Evolutionary conservation across 1,284 basidiomycete species (phyloP), one percentile per base, ranked within the genome.

Genomic region (Rugosomyces carneus): DNA sequence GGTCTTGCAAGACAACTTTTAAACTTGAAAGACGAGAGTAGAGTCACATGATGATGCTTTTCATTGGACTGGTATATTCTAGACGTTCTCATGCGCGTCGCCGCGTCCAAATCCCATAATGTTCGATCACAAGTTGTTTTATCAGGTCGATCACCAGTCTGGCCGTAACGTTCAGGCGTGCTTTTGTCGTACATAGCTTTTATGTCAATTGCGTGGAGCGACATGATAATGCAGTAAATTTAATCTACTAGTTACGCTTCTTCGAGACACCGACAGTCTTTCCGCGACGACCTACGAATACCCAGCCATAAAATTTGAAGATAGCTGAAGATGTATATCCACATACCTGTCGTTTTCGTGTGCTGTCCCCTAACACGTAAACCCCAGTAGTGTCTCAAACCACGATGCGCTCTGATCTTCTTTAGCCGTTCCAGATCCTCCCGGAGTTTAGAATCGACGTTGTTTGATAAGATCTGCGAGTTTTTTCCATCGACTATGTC

Each of bases 371-470:
- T 77, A 53, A 93, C 92, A 65, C 93, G 86, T 57, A 96, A 76
- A 57, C 91, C 90, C 92, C 93, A 96, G 81, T 84, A 94, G 73
- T 99, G 95, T 69, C 96, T 81, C 59, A 99, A 81, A 78, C 96
- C 95, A 74, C 96, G 86, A 72, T 99, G 96, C 47, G 93, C 91
- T 60, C 94, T 85, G 68, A 99, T 99, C 82, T 99, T 99, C 89
- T 99, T 99, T 71, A 99, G 73, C 55, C 96, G 81, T 78, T 99
- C 96, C 51, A 99, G 78, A 70, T 99, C 96, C 49, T 99, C 96
- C 75, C 96, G 93, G 57, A 98, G 78, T 76, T 98, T 98, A 57
- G 93, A 95, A 79, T 99, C 96, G 55, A 99, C 91, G 61, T 81
- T 83, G 78, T 99, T 99, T 56, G 96, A 98, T 49, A 99, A 75